Evolutionary conservation across 2,329 filamentous ascomycete species (phyloP), one percentile per base, ranked within the genome.

Genomic region (Neonectria magnoliae): DNA sequence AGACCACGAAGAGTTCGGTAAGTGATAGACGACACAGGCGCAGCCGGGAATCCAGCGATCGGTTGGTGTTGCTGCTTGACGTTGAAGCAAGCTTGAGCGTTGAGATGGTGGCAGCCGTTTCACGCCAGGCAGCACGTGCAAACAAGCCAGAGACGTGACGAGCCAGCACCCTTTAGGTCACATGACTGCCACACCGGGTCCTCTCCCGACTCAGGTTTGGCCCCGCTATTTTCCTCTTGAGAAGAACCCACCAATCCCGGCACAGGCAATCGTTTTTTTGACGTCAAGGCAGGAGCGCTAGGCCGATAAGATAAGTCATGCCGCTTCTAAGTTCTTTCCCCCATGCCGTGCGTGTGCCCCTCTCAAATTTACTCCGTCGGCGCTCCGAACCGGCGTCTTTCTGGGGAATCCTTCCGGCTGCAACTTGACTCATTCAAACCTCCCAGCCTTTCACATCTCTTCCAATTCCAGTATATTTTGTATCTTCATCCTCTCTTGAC

Each of bases 361-460:
- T 72, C 68, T 42, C 45, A 60, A 55, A 62, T 60, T 73, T 73
- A 64, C 63, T 66, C 59, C 54, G 47, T 70, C 69, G 70, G 68
- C 61, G 63, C 63, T 72, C 68, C 70, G 64, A 72, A 68, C 65
- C 71, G 67, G 63, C 63, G 59, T 59, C 45, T 61, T 60, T 61
- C 47, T 61, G 36, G 60, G 27, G 50, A 63, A 55, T 45, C 44
- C 57, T 48, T 27, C 31, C 44, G 42, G 38, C 16, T 31, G 44
- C 27, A 14, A 44, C 56, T 59, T 54, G 41, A 55, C 45, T 44
- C 36, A 59, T 33, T 51, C 45, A 58, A 29, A 33, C 18, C 16
- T 50, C 20, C n/a, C 33, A n/a, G 20, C n/a, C 22, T 22, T 22
- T 18, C 42, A 20, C 22, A 25, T n/a, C 16, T n/a, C 31, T 33